These are phyloP conservation scores for Alternaria arbusti DNA, from an alignment of 2,329 filamentous ascomycete genomes.

Conservation along the genomic window DNA sequence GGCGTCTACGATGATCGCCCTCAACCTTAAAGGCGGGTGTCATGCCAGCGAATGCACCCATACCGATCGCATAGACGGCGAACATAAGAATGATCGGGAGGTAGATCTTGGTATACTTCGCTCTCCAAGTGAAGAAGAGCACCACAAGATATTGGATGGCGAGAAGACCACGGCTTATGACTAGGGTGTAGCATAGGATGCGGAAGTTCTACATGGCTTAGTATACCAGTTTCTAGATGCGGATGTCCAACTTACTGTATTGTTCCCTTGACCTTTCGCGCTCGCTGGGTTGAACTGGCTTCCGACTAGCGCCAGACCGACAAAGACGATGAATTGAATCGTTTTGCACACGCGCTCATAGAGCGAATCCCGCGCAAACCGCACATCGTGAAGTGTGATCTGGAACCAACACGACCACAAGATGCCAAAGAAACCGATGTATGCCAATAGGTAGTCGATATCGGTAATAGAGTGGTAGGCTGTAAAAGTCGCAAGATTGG, in stretches of 20 bases:
- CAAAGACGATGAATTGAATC: constrained; percentile 47
- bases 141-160: constrained; percentile 44
- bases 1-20: constrained; percentile 11
- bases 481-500: constrained; percentile 50
- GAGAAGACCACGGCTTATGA: constrained; percentile 42
- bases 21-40: constrained; percentile 40
- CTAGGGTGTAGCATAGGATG: constrained; percentile 44
- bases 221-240: not conserved
- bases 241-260: constrained; percentile 27
- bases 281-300: constrained; percentile 43
- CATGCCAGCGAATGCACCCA: constrained; percentile 42
- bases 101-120: constrained; percentile 42
- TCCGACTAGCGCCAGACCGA: constrained; percentile 46
- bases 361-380: constrained; percentile 47
- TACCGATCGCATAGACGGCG: constrained; percentile 33
- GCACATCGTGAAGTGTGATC: constrained; percentile 50
- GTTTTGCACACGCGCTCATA: constrained; percentile 49
- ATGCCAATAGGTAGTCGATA: constrained; percentile 38
- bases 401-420: constrained; percentile 50
- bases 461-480: constrained; percentile 50
- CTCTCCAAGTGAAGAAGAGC: constrained; percentile 39
- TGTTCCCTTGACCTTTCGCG: constrained; percentile 28
- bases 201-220: constrained; percentile 39
- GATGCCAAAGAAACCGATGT: constrained; percentile 49
- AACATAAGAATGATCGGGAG: constrained; percentile 42